phyloP scores from a whole-genome alignment of 2,329 filamentous ascomycete species.

The Zymoseptoria passerinii region DNA sequence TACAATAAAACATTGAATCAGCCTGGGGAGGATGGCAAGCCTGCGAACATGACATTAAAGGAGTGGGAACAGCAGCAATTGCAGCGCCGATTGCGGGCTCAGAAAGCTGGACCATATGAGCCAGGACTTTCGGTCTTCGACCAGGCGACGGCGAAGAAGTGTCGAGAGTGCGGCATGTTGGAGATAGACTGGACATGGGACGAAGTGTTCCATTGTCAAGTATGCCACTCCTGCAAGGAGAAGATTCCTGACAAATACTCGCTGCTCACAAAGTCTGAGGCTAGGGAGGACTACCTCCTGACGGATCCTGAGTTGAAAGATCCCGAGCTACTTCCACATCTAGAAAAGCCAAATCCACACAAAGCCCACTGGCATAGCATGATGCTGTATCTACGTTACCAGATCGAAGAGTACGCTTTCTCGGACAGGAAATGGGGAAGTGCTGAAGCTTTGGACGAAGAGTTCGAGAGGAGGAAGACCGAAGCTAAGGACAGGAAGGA shows the following conservation, averaged over 20 bases:
- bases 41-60: constrained; percentile 76
- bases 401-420: constrained; percentile 91
- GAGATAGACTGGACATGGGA: constrained; percentile 97
- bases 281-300: constrained; percentile 85
- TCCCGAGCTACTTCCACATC: constrained; percentile 72
- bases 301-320: constrained; percentile 95
- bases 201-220: constrained; percentile 64
- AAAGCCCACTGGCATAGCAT: constrained; percentile 97
- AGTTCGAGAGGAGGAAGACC: constrained; percentile 70
- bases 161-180: constrained; percentile 69
- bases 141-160: constrained; percentile 53
- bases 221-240: constrained; percentile 84
- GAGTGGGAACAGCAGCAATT: constrained; percentile 87
- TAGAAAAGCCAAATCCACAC: constrained; percentile 87
- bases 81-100: constrained; percentile 60
- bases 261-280: constrained; percentile 92
- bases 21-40: constrained; percentile 52
- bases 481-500: constrained; percentile 83
- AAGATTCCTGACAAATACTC: constrained; percentile 87
- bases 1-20: constrained; percentile 68
- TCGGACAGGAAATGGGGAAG: constrained; percentile 80
- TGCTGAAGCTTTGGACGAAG: constrained; percentile 72
- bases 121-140: constrained; percentile 74
- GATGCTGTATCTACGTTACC: constrained; percentile 91
- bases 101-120: constrained; percentile 76